A percentile compares a stretch with the other conserved stretches of the same genome.
Conservation (phyloP, 108 stramenopile species). For the Licmophora abbreviata region DNA sequence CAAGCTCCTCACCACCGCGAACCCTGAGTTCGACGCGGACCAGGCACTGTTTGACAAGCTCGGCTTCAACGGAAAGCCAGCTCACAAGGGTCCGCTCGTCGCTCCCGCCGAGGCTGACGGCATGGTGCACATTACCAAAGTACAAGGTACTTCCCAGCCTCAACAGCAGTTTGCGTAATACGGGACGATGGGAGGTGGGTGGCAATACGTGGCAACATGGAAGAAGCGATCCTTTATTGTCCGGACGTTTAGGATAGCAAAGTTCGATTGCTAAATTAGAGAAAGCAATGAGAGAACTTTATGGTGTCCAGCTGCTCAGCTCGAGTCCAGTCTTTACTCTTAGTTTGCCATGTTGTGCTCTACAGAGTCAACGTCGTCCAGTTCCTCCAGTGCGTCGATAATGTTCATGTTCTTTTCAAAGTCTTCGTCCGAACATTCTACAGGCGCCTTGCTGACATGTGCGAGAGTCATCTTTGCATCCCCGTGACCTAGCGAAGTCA, state of each 20-base stretch:
- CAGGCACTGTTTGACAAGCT: conserved; percentile 79
- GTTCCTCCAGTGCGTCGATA: conserved; percentile 87
- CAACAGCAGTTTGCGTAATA: conserved; percentile 9
- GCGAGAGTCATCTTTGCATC: conserved; percentile 60
- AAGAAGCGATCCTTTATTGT: no score
- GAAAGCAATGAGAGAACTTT: not conserved
- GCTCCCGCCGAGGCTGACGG: conserved; percentile 58
- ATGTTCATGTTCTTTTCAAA: conserved; percentile 92
- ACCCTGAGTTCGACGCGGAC: conserved; percentile 91
- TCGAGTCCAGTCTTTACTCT: no score
- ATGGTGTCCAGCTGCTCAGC: no score
- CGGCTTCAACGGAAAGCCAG: conserved; percentile 87
- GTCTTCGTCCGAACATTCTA: conserved; percentile 86
- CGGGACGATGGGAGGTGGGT: no score
- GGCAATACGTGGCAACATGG: no score
- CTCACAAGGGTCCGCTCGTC: conserved; percentile 79
- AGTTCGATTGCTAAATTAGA: not conserved
- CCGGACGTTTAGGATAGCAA: no score
- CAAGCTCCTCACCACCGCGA: conserved; percentile 90
- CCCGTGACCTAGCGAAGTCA: conserved; percentile 49
- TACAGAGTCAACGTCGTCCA: conserved; percentile 93
- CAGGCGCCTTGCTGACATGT: conserved; percentile 74
- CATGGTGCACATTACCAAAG: conserved; percentile 64
- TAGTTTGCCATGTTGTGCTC: conserved; percentile 96
- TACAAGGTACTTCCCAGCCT: conserved; percentile 19